Evolutionary conservation across 179 eudicot genomes (phyloP).

Genomic region (Spinacia oleracea): DNA sequence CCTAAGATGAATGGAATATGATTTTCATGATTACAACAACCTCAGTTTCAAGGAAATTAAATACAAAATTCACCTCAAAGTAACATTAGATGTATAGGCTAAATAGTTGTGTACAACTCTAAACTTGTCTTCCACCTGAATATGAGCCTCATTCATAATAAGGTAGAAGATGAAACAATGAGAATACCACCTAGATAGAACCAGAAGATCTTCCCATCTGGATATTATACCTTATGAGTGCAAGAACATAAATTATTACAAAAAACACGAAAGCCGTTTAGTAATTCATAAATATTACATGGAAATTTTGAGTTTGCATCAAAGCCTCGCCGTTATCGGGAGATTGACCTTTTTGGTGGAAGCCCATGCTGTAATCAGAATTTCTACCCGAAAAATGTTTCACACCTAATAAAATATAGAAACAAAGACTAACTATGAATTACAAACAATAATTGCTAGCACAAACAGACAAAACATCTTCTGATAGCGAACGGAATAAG

Average conservation of each 20-base stretch:
- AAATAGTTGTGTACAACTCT: too few relatives aligned
- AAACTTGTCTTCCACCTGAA: too few relatives aligned
- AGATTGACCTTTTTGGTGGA: conserved; percentile 81
- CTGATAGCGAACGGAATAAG: not conserved
- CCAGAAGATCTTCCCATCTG: conserved; percentile 92
- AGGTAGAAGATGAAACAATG: too few relatives aligned
- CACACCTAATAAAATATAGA: not conserved
- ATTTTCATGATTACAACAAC: too few relatives aligned
- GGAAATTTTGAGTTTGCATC: conserved; percentile 82
- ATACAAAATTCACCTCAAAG: too few relatives aligned
- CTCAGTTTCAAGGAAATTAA: too few relatives aligned
- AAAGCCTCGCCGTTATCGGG: conserved; percentile 62
- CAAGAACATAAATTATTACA: conserved; percentile 4
- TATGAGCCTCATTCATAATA: too few relatives aligned
- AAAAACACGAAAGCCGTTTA: not conserved
- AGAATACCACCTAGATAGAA: too few relatives aligned
- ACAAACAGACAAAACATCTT: conserved; percentile 26
- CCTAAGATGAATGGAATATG: too few relatives aligned
- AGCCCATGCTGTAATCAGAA: conserved; percentile 68
- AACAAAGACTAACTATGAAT: not conserved
- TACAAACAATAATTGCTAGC: conserved; percentile 37
- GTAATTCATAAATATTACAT: conserved; percentile 15
- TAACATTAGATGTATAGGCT: too few relatives aligned
- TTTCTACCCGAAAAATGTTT: conserved; percentile 58
- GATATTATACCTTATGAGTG: conserved; percentile 11